These are phyloP conservation scores for Xanthoconium stramineum DNA, from an alignment of 768 basidiomycete species.

Conservation along the genomic window DNA sequence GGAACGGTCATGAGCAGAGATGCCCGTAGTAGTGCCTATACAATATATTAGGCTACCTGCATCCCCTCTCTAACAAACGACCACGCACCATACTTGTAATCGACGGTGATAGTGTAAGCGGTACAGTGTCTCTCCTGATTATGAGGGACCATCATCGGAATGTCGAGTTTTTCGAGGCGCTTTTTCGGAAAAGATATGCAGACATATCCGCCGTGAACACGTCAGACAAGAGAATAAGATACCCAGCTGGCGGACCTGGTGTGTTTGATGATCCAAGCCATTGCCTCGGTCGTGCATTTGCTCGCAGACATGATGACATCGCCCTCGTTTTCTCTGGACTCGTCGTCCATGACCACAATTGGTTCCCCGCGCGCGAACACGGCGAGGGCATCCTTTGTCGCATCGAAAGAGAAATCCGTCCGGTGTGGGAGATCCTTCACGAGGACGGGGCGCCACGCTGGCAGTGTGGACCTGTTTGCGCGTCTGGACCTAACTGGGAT, in stretches of 20 bases:
- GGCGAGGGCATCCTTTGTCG: slow-evolving; percentile 73
- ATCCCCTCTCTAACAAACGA: background rate
- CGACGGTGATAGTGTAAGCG: slow-evolving; percentile 94
- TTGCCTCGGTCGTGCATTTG: slow-evolving; percentile 87
- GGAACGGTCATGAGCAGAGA: slow-evolving; percentile 93
- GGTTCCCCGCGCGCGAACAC: slow-evolving; percentile 83
- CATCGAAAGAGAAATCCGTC: slow-evolving; percentile 64
- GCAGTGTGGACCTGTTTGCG: background rate
- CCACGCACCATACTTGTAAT: slow-evolving; percentile 76
- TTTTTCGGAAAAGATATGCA: slow-evolving; percentile 80
- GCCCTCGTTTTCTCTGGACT: slow-evolving; percentile 94
- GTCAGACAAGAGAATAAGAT: slow-evolving; percentile 7
- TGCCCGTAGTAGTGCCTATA: slow-evolving; percentile 89
- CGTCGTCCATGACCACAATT: slow-evolving; percentile 97
- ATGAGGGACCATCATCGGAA: slow-evolving; percentile 91
- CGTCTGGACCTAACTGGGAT: too few relatives aligned
- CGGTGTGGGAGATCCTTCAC: slow-evolving; percentile 22
- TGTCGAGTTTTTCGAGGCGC: slow-evolving; percentile 70
- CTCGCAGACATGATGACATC: slow-evolving; percentile 89
- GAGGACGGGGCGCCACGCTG: slow-evolving; percentile 23
- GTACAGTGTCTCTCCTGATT: slow-evolving; percentile 92
- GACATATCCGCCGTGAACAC: slow-evolving; percentile 75
- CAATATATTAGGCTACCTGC: background rate
- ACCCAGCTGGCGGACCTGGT: slow-evolving; percentile 65
- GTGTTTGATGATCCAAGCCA: slow-evolving; percentile 99